A percentile compares a stretch with the other conserved stretches of the same genome.
Conservation (phyloP, 2,329 filamentous ascomycete species). For the Spiromastix sp. region DNA sequence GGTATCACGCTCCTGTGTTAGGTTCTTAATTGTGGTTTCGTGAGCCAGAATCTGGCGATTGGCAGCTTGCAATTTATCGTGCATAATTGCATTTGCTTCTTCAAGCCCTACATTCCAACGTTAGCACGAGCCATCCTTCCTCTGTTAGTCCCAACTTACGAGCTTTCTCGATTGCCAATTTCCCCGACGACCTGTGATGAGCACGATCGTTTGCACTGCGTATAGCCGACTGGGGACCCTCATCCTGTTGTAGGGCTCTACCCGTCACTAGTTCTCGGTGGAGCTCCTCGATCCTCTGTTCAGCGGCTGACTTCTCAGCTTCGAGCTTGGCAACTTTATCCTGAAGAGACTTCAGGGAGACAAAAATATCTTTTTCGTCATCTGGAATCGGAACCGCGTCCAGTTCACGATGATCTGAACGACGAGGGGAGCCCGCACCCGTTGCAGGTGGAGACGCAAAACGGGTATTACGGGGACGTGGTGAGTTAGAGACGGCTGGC, state of each 20-base stretch:
- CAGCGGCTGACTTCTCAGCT: conserved; percentile 41
- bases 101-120: conserved; percentile 34
- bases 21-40: conserved; percentile 44
- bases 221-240: too few species aligned
- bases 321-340: conserved; percentile 49
- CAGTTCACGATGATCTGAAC: conserved; percentile 34
- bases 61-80: conserved; percentile 44
- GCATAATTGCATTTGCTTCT: conserved; percentile 42
- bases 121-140: too few species aligned
- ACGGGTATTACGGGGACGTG: conserved; percentile 41
- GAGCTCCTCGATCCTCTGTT: conserved; percentile 40
- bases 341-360: conserved; percentile 48
- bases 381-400: conserved; percentile 47
- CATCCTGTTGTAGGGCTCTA: too few species aligned
- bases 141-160: too few species aligned
- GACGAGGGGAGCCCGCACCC: conserved; percentile 21
- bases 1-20: conserved; percentile 47
- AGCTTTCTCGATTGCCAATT: too few species aligned
- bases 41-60: conserved; percentile 45
- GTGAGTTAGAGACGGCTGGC: conserved; percentile 34
- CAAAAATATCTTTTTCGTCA: conserved; percentile 53
- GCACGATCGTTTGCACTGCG: too few species aligned
- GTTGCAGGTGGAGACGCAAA: conserved; percentile 39
- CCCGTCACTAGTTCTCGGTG: too few species aligned
- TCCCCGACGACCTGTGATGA: too few species aligned